Evolutionary conservation across 2,329 filamentous ascomycete genomes (phyloP), one percentile per base, ranked within the genome.

Genomic region (Hypoxylon sp.): DNA sequence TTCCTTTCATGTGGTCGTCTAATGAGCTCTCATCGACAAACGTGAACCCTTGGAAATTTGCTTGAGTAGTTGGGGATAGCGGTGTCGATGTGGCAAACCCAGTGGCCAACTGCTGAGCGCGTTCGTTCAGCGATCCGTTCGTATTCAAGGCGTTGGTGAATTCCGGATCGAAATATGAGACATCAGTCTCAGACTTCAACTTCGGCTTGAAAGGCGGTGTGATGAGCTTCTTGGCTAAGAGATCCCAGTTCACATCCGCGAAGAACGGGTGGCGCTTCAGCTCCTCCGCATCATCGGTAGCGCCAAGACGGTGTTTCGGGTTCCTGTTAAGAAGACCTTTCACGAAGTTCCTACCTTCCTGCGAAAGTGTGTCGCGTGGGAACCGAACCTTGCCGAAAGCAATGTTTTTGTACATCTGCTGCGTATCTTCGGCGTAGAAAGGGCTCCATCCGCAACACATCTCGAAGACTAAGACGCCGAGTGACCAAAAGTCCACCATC

Each of bases 331-430:
- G 87, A 67, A 99, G 82, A 18, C 96, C 96, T 83, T 99, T 99
- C 76, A 99, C 96, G 74, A 99, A 99, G 80, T 97, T 98, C 63
- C 96, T 89, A 63, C 96, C 96, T 79, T 99, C 96, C 40, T 93
- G 91, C 65, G 93, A 97, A 30, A 99, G 83, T 1, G 96, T 97
- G 78, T 99, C 96, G 70, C 94, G 88, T 6, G 96, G 96, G 78
- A 99, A 99, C 65, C 96, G 87, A 61, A 99, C 96, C 78, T 99
- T 99, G 77, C 96, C 96, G 76, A 99, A 99, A 0, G 96, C 96
- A 77, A 99, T 99, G 82, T 99, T 99, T 84, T 99, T 99, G 84
- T 99, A 99, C 96, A 99, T 99, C 79, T 99, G 96, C 80, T 99
- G 96, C 0, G 96, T 99, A 76, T 99, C 96, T 76, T 99, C 96